Conservation (phyloP, 148 eudicot genomes). For the Vaccinium darrowii region DNA sequence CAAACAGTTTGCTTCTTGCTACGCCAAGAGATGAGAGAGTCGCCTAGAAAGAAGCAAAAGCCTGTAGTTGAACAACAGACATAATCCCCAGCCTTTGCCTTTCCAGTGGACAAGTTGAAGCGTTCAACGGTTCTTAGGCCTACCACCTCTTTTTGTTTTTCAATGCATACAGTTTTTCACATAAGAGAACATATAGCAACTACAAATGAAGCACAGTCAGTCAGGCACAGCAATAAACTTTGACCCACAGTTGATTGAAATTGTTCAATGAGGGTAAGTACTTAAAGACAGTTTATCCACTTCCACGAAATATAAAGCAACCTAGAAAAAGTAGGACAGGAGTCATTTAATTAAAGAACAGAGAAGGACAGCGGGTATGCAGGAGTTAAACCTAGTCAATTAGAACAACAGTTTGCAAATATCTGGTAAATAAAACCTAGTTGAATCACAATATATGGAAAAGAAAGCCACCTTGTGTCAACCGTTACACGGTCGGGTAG, state of each 20-base stretch:
- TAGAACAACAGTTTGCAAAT: background rate
- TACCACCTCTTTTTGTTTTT: background rate
- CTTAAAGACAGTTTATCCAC: background rate
- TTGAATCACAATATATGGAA: background rate
- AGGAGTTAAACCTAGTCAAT: background rate
- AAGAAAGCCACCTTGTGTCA: background rate
- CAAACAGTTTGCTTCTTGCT: background rate
- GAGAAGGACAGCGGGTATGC: background rate
- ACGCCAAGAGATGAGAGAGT: no score
- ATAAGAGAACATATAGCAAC: constrained; percentile 15
- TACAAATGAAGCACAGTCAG: background rate
- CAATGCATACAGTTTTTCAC: background rate
- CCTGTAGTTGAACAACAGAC: no score
- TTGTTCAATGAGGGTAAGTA: background rate
- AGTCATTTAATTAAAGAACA: background rate
- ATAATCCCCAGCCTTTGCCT: background rate
- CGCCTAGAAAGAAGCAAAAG: no score
- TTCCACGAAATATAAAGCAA: background rate
- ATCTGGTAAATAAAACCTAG: background rate
- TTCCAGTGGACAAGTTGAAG: background rate
- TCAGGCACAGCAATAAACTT: background rate
- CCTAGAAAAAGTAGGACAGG: background rate
- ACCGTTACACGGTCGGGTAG: no score
- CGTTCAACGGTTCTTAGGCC: background rate
- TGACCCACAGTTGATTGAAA: background rate